Percentiles rank a stretch among this genome's conserved stretches.
Evolutionary conservation across 768 basidiomycete genomes (phyloP).

Genomic region (Termitomyces titanicus): DNA sequence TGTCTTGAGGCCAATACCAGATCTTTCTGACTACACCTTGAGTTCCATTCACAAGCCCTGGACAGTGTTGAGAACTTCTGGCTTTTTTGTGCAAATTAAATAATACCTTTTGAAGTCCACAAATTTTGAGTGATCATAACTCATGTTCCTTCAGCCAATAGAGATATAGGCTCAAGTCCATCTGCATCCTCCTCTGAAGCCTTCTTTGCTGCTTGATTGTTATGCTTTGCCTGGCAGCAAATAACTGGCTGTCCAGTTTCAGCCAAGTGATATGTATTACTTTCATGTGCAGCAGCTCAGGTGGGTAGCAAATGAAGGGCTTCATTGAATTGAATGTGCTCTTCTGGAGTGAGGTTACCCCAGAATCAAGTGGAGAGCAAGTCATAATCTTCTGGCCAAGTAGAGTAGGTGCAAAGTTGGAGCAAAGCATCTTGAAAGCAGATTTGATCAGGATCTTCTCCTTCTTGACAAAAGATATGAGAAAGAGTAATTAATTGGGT

Average conservation of each 20-base stretch:
- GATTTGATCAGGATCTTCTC: slow-evolving; percentile 1
- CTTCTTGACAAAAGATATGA: not conserved
- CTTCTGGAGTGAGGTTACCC: not conserved
- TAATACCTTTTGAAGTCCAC: slow-evolving; percentile 6
- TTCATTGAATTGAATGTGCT: not conserved
- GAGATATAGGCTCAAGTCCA: slow-evolving; percentile 16
- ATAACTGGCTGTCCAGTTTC: not conserved
- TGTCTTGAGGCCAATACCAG: not conserved
- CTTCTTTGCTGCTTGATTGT: slow-evolving; percentile 13
- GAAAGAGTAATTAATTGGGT: no score
- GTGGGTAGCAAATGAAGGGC: not conserved
- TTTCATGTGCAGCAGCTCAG: not conserved
- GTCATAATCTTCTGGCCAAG: not conserved
- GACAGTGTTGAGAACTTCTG: not conserved
- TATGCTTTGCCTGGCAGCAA: slow-evolving; percentile 13
- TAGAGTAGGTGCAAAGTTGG: not conserved
- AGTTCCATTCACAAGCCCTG: not conserved
- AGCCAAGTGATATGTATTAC: not conserved
- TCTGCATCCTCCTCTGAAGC: slow-evolving; percentile 20
- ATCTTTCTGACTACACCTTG: not conserved
- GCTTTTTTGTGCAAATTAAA: not conserved
- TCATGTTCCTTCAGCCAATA: slow-evolving; percentile 17
- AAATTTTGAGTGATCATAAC: slow-evolving; percentile 23
- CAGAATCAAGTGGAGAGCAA: not conserved
- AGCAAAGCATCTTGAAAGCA: not conserved